These are phyloP conservation scores for Blastomyces parvus DNA, from an alignment of 2,329 filamentous ascomycete species.

Conservation along the genomic window DNA sequence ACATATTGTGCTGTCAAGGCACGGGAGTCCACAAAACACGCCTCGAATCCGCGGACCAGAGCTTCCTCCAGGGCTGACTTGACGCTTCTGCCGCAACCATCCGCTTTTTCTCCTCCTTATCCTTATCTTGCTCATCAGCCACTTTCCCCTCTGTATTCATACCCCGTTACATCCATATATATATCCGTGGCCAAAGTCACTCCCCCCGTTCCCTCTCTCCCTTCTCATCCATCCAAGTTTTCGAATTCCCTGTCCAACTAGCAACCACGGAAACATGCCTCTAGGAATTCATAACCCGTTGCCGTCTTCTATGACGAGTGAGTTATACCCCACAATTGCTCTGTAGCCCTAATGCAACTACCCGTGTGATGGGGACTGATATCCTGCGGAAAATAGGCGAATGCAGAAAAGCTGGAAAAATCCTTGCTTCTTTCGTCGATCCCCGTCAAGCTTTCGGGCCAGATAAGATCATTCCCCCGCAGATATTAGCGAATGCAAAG, in stretches of 20 bases:
- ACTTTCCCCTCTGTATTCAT: background rate
- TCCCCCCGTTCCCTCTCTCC: too few species aligned
- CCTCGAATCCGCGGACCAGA: background rate
- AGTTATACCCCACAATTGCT: conserved; percentile 18
- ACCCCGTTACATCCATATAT: background rate
- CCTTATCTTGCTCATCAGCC: background rate
- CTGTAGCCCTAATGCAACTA: background rate
- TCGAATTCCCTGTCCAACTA: background rate
- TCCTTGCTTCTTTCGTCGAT: conserved; percentile 88
- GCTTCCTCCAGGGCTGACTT: too few species aligned
- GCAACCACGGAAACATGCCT: conserved; percentile 10
- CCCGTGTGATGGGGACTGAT: conserved; percentile 12
- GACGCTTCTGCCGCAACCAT: background rate
- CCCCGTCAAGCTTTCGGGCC: conserved; percentile 87
- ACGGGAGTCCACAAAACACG: background rate
- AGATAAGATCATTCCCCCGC: conserved; percentile 92
- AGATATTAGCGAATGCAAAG: conserved; percentile 84
- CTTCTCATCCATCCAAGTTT: background rate
- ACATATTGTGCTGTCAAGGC: background rate
- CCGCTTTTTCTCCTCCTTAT: background rate
- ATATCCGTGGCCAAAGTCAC: background rate
- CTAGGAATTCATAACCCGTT: conserved; percentile 34
- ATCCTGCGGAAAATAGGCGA: conserved; percentile 55
- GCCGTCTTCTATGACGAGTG: conserved; percentile 41
- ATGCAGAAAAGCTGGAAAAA: conserved; percentile 95